phyloP scores from a whole-genome alignment of 1,284 basidiomycete genomes.

The Pascua guehoae region DNA sequence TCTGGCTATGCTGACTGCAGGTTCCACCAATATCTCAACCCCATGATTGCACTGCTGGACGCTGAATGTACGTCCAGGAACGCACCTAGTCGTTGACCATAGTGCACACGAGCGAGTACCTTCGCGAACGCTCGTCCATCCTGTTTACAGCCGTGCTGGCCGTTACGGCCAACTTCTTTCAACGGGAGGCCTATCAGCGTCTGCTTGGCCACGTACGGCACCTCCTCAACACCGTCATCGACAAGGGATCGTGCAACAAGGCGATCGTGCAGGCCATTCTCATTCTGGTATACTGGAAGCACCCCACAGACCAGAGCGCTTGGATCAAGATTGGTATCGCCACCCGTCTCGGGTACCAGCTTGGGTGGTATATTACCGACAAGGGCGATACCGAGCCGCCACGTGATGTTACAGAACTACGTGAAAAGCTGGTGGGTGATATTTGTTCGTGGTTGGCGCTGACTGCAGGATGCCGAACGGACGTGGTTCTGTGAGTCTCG shows the following conservation, averaged over 20 bases:
- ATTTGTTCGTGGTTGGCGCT: neutral
- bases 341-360: conserved; percentile 17
- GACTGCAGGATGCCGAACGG: conserved; percentile 1
- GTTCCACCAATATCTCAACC: conserved; percentile 11
- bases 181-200: conserved; percentile 49
- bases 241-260: conserved; percentile 4
- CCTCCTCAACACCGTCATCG: conserved; percentile 6
- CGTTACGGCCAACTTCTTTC: conserved; percentile 71
- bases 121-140: conserved; percentile 7
- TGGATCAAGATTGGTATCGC: conserved; percentile 27
- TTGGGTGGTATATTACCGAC: conserved; percentile 11
- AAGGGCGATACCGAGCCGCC: neutral
- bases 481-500: conserved; percentile 7
- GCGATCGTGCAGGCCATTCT: conserved; percentile 16
- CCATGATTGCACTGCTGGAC: conserved; percentile 15
- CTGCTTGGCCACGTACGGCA: conserved; percentile 12
- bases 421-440: too few species aligned
- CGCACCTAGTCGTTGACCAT: neutral
- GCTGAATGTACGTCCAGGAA: conserved; percentile 12
- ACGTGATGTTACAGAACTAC: neutral
- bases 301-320: conserved; percentile 17
- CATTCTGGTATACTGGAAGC: conserved; percentile 21
- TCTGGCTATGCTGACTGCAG: neutral
- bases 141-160: conserved; percentile 59
- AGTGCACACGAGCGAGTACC: conserved; percentile 14